A percentile compares a stretch with the other conserved stretches of the same genome.
Conservation (phyloP, 2,329 filamentous ascomycete species). For the Elsinoe australis region DNA sequence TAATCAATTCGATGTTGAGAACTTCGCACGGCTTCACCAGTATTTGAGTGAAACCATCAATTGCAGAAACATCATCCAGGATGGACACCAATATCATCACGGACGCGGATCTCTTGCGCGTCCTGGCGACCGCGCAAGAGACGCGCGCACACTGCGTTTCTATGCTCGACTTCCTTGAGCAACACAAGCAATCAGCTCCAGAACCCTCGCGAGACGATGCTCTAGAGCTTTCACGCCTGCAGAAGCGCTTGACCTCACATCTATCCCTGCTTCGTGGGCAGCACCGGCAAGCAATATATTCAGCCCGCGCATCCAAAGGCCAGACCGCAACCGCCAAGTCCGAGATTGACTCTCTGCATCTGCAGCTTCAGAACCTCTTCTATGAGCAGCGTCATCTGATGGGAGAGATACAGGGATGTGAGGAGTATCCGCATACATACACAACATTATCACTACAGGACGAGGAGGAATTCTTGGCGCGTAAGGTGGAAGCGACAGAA, state of each 20-base stretch:
- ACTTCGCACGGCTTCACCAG: too few relatives aligned
- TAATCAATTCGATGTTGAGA: background rate
- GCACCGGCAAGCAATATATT: conserved; percentile 73
- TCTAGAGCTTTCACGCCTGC: conserved; percentile 60
- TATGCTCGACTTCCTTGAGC: conserved; percentile 49
- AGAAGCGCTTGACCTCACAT: conserved; percentile 72
- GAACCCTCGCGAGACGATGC: conserved; percentile 44
- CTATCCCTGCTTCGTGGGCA: conserved; percentile 73
- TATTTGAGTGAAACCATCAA: background rate
- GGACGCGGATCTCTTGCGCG: conserved; percentile 57
- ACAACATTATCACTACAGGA: conserved; percentile 77
- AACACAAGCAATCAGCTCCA: conserved; percentile 34
- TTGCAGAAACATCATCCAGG: background rate
- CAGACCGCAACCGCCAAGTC: conserved; percentile 79
- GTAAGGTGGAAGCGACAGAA: conserved; percentile 42
- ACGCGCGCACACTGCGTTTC: conserved; percentile 64
- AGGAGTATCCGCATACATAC: conserved; percentile 87
- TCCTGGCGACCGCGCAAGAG: conserved; percentile 64
- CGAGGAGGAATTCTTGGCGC: conserved; percentile 67
- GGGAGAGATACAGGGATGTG: conserved; percentile 83
- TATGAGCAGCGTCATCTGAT: conserved; percentile 90
- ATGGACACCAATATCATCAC: conserved; percentile 38
- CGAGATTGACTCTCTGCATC: conserved; percentile 83
- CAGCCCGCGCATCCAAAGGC: conserved; percentile 76
- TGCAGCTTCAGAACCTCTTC: conserved; percentile 90